These are phyloP conservation scores for Chaetomium tenue DNA, from an alignment of 495 filamentous ascomycete genomes.

Conservation along the genomic window DNA sequence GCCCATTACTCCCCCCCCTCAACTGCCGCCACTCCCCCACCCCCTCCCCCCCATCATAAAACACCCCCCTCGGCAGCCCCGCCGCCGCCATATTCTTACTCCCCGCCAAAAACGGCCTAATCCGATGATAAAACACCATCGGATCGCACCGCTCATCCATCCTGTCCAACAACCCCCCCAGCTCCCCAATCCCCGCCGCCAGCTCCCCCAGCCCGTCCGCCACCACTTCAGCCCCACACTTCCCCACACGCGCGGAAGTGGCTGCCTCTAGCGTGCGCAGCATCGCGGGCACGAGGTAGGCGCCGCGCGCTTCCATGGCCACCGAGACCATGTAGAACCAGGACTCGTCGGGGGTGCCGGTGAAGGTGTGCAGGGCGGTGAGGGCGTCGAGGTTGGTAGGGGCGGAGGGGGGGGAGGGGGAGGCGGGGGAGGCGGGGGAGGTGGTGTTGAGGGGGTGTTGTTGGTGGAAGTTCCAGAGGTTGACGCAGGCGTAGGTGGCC, in stretches of 20 bases:
- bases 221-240: no score
- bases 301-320: constrained; percentile 88
- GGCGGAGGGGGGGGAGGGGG: constrained; percentile 36
- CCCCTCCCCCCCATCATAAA: constrained; percentile 71
- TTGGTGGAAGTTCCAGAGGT: constrained; percentile 85
- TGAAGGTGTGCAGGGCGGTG: constrained; percentile 78
- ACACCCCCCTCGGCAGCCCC: constrained; percentile 78
- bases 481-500: constrained; percentile 83
- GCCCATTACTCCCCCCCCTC: constrained; percentile 89
- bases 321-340: constrained; percentile 97
- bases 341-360: constrained; percentile 86
- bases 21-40: constrained; percentile 70
- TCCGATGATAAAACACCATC: constrained; percentile 85
- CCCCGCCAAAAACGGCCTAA: constrained; percentile 90
- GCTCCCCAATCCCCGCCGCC: constrained; percentile 66
- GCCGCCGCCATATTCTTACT: constrained; percentile 95
- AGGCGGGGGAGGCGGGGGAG: no score
- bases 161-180: constrained; percentile 63
- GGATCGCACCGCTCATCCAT: constrained; percentile 94
- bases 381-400: constrained; percentile 71
- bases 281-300: constrained; percentile 75
- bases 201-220: constrained; percentile 52
- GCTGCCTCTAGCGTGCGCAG: constrained; percentile 71
- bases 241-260: no score
- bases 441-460: no score